Percentiles rank a stretch among this genome's conserved stretches.
Evolutionary conservation across 164 flowering plant genomes (phyloP).

Genomic region (Vitis rupestris): DNA sequence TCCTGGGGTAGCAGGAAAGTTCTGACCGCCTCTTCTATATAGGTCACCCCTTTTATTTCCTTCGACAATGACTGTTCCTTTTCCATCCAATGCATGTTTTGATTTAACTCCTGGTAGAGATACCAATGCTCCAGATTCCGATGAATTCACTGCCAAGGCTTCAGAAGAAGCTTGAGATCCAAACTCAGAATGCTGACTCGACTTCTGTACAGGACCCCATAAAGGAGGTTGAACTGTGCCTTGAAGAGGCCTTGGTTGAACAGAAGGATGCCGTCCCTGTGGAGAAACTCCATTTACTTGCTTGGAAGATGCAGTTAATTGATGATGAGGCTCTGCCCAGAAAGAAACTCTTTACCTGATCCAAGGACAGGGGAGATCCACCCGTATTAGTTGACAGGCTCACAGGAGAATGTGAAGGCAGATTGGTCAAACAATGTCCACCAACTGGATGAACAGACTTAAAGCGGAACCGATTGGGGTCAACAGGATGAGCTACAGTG

Average conservation of each 20-base stretch:
- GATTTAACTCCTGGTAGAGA: neutral
- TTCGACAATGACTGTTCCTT: neutral
- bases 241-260: slow-evolving; percentile 1
- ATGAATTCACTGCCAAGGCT: neutral
- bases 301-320: too few species aligned
- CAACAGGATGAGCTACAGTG: neutral
- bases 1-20: neutral
- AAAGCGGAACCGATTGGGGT: neutral
- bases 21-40: neutral
- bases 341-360: neutral
- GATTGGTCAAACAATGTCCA: neutral
- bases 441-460: neutral
- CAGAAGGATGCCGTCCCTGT: neutral
- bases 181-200: neutral
- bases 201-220: neutral
- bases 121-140: neutral
- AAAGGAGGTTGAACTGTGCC: neutral
- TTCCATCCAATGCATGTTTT: neutral
- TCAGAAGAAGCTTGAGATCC: neutral
- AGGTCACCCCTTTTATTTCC: neutral
- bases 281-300: too few species aligned
- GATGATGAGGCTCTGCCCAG: neutral
- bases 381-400: neutral
- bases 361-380: neutral
- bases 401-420: neutral